These are phyloP conservation scores for Leucocoprinus sp. DNA, from an alignment of 768 basidiomycete species.

Conservation along the genomic window DNA sequence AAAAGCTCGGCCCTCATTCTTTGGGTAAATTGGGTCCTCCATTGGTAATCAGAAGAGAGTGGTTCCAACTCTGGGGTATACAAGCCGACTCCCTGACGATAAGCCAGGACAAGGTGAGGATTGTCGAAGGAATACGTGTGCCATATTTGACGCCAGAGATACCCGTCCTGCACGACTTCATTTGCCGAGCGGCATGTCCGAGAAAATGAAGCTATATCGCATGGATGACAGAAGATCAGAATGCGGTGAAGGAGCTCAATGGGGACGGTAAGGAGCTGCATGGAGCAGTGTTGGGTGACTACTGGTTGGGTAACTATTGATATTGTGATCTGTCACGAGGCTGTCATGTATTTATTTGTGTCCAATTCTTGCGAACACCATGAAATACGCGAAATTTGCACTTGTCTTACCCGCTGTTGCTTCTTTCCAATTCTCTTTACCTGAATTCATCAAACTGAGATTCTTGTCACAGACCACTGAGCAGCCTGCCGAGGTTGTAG, in stretches of 20 bases:
- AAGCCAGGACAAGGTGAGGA: slow-evolving; percentile 32
- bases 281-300: too few relatives aligned
- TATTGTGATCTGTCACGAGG: too few relatives aligned
- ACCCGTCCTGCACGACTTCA: slow-evolving; percentile 46
- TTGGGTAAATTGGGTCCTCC: slow-evolving; percentile 13
- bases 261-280: slow-evolving; percentile 40
- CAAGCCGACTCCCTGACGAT: slow-evolving; percentile 1
- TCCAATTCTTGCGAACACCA: background rate
- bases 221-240: slow-evolving; percentile 46
- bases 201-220: slow-evolving; percentile 52
- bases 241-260: slow-evolving; percentile 53
- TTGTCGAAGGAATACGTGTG: slow-evolving; percentile 55
- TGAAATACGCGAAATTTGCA: slow-evolving; percentile 19
- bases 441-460: slow-evolving; percentile 38
- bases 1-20: slow-evolving; percentile 1
- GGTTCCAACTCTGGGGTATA: slow-evolving; percentile 1
- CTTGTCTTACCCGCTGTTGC: slow-evolving; percentile 25
- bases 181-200: slow-evolving; percentile 43
- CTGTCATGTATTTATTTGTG: slow-evolving; percentile 6
- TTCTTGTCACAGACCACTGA: slow-evolving; percentile 15
- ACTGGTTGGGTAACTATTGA: too few relatives aligned
- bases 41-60: slow-evolving; percentile 7
- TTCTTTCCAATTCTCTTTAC: slow-evolving; percentile 45
- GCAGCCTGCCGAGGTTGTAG: slow-evolving; percentile 11
- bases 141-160: slow-evolving; percentile 65